Conservation (phyloP, 805 yeast genomes). For the Saccharomycopsis guyanensis region DNA sequence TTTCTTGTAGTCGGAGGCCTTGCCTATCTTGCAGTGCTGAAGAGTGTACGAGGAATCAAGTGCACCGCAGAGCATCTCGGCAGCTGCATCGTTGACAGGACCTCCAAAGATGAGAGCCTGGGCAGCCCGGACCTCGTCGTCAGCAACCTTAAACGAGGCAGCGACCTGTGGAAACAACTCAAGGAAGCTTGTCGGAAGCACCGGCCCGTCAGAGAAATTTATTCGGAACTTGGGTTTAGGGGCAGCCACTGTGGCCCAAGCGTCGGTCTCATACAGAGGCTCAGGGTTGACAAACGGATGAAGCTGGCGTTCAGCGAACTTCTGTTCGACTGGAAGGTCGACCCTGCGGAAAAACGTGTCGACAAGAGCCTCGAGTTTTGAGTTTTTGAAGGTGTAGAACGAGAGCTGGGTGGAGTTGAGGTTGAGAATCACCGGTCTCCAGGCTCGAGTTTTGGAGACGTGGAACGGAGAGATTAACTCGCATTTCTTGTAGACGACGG, state of each 20-base stretch:
- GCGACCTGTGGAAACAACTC: constrained; percentile 2
- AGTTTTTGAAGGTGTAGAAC: constrained; percentile 2
- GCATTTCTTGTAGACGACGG: constrained; percentile 8
- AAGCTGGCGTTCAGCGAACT: not conserved
- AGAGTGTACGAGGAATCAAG: constrained; percentile 51
- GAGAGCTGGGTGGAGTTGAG: constrained; percentile 14
- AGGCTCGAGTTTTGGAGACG: constrained; percentile 1
- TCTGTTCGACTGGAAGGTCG: constrained; percentile 4
- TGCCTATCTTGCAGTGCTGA: constrained; percentile 77
- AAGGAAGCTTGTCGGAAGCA: not conserved
- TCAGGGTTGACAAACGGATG: not conserved
- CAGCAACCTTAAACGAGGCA: not conserved
- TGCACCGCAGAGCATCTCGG: not conserved
- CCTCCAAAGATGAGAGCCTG: not conserved
- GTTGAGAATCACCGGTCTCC: constrained; percentile 13
- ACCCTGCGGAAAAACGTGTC: constrained; percentile 4
- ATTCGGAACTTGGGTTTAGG: not conserved
- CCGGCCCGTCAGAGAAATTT: constrained; percentile 3
- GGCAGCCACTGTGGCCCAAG: not conserved
- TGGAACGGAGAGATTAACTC: constrained; percentile 10
- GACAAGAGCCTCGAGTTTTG: constrained; percentile 2
- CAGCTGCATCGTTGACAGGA: not conserved
- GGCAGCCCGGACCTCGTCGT: not conserved
- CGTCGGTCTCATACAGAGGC: not conserved
- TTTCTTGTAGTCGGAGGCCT: constrained; percentile 79